Percentiles rank a stretch among this genome's conserved stretches.
phyloP scores from a whole-genome alignment of 352 stramenopile species.

The Pythium rishiriense region DNA sequence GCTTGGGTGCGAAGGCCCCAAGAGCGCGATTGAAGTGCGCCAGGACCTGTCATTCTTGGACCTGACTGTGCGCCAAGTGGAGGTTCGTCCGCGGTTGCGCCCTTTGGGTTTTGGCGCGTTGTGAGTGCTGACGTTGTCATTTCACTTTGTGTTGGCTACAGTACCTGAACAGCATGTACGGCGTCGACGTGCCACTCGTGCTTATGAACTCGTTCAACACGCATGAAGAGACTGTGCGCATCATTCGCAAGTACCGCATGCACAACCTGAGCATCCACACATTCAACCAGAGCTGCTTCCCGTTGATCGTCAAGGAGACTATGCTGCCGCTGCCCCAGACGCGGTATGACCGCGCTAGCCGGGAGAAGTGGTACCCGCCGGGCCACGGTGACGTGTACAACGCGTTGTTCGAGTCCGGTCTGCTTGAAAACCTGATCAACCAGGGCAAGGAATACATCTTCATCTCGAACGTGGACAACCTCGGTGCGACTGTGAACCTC shows the following conservation, averaged over 20 bases:
- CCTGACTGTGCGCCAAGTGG: slow-evolving; percentile 98
- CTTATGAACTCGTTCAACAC: slow-evolving; percentile 99
- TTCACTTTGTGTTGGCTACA: slow-evolving; percentile 17
- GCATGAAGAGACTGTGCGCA: slow-evolving; percentile 97
- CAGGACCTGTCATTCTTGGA: slow-evolving; percentile 97
- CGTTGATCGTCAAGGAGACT: slow-evolving; percentile 89
- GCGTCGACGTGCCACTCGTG: slow-evolving; percentile 98
- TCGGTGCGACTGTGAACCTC: slow-evolving; percentile 97
- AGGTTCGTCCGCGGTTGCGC: slow-evolving; percentile 43
- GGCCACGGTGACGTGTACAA: slow-evolving; percentile 99
- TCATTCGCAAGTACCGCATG: slow-evolving; percentile 97
- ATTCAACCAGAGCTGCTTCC: slow-evolving; percentile 94
- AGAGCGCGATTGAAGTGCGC: slow-evolving; percentile 93
- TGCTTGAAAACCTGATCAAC: slow-evolving; percentile 95
- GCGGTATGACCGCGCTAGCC: slow-evolving; percentile 80
- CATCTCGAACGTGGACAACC: slow-evolving; percentile 99
- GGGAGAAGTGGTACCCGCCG: slow-evolving; percentile 94
- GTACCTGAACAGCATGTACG: slow-evolving; percentile 91
- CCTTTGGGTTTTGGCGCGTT: not conserved
- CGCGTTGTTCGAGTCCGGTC: slow-evolving; percentile 95
- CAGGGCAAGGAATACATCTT: slow-evolving; percentile 99
- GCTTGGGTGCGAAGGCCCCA: slow-evolving; percentile 94
- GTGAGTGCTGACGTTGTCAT: not conserved
- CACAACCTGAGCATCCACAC: slow-evolving; percentile 95
- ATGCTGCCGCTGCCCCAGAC: slow-evolving; percentile 86